Conservation (phyloP, 768 basidiomycete genomes). For the Cantharellus anzutake region DNA sequence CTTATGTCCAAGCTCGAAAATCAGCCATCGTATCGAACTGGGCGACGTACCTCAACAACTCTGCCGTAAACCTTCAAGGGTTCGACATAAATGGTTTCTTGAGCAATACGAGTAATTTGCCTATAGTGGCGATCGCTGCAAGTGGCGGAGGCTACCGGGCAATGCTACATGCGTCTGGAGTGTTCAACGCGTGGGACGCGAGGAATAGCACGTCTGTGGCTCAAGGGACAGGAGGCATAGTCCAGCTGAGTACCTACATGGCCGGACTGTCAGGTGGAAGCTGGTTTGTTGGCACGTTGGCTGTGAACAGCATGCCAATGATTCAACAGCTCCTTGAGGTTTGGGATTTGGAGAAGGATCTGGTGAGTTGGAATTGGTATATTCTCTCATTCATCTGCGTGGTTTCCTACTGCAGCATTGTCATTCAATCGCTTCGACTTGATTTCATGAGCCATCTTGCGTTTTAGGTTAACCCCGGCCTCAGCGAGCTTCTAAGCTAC, state of each 20-base stretch:
- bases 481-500: background rate
- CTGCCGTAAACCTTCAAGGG: background rate
- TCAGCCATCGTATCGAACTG: background rate
- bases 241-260: constrained; percentile 19
- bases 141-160: constrained; percentile 23
- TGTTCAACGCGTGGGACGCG: constrained; percentile 13
- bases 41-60: background rate
- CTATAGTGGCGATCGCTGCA: constrained; percentile 15
- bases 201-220: constrained; percentile 13
- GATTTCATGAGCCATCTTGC: background rate
- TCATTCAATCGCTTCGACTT: background rate
- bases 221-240: constrained; percentile 14
- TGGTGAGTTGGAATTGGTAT: background rate
- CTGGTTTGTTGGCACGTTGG: background rate
- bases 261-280: constrained; percentile 13
- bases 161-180: constrained; percentile 16
- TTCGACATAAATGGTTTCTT: background rate
- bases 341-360: background rate
- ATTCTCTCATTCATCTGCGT: background rate
- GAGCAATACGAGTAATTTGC: background rate
- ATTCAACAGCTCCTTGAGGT: background rate
- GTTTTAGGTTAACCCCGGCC: background rate
- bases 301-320: background rate
- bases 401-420: too few relatives aligned
- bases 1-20: background rate